Base-by-base conservation (phyloP, 371 early-diverging fungal species). In the Actinomortierella ambigua region DNA sequence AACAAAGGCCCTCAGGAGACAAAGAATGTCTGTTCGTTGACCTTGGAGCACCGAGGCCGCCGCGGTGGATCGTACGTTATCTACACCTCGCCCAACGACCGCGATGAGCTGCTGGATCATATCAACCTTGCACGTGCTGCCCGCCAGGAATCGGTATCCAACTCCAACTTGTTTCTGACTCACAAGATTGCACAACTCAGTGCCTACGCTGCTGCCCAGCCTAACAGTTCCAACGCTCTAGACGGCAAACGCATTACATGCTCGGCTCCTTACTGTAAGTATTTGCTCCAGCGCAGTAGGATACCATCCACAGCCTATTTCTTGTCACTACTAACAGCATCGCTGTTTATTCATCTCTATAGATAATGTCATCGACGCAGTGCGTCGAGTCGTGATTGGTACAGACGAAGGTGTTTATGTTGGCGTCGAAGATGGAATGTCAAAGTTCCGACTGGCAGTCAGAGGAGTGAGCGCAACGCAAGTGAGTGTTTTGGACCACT, bases 401-500 rank as follows among this genome's bases (percentile, higher is more conserved):
- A 93, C 96, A 1, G 95, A 95, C 51, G 80, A 81, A 2, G 97
- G 96, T 27, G 83, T 97, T 2, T 94, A 85, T 64, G 82, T 87
- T 1, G 83, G 84, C 4, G 75, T 78, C 41, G 75, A 73, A 34
- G 75, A 63, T n/a, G 75, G 67, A 44, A 63, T 57, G 1, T 51
- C 47, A 28, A 75, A 64, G 48, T 71, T 82, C 41, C 64, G 82
- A 29, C 79, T 85, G 26, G 84, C 90, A 18, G 50, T 96, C 56
- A 82, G 82, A 15, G 77, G 92, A 53, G 91, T 92, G 50, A 85
- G 85, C 60, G 89, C 95, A 14, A 79, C 83, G 22, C 95, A 96
- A 75, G 85, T 97, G 50, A 93, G 94, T 61, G 86, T 94, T 6
- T 65, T 95, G 18, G 90, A 90, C 63, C 81, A 84, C 17, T 84